Evolutionary conservation across 306 rosid species (phyloP), one percentile per base, ranked within the genome.

Genomic region (Cicer chorassanicum): DNA sequence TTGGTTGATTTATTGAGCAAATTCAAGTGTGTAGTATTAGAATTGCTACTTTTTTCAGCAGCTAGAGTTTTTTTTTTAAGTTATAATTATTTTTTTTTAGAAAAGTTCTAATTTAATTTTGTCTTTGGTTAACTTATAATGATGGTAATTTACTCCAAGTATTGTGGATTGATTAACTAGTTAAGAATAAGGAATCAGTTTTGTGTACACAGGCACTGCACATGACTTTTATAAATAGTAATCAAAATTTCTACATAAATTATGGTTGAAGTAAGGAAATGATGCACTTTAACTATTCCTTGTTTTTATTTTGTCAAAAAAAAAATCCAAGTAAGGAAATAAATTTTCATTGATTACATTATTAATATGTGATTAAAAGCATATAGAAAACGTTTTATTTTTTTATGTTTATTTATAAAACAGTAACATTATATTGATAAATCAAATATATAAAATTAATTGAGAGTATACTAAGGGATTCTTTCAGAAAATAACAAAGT

Each of bases 211-310:
- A 53, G 1, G 45, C 19, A 24, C 3, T 19, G 50, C 38, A 61
- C 14, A 53, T 71, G 46, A 13, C 34, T 57, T 72, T 51, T 34
- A 68, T 36, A 36, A 62, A 63, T 11, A 53, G 69, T 55, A 68
- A 70, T 36, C 42, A 16, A 60, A 7, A 13, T 55, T 6, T 54
- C 3, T 62, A 62, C 6, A 54, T 54, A 65, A 71, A 75, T 79
- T 79, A 70, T 75, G 68, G 39, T 75, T 41, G 54, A 79, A 79
- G 81, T 49, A 70, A 78, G 81, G 19, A 65, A 78, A n/a, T 34
- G 75, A 76, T 41, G 68, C 16, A 50, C 63, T 50, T 56, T 49
- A 29, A 64, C 62, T 48, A 1, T 70, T 79, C 49, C 56, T 4
- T 74, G 61, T 55, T 69, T 68, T 64, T 74, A 21, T 21, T 56